A percentile compares a stretch with the other conserved stretches of the same genome.
Conservation (phyloP, 2,329 filamentous ascomycete species). For the Colletotrichum spinosum region DNA sequence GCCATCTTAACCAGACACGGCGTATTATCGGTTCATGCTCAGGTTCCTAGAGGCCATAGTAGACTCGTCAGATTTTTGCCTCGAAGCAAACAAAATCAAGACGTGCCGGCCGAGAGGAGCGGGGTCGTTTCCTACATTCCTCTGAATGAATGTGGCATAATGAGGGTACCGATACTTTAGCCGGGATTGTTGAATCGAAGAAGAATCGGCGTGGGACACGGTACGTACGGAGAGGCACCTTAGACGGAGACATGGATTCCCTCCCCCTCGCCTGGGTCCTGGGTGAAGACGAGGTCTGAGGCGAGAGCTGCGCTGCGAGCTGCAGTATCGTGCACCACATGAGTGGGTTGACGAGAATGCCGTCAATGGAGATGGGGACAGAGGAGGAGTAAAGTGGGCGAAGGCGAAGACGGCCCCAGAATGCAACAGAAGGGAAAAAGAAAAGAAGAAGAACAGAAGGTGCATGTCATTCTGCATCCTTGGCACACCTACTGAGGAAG, state of each 20-base stretch:
- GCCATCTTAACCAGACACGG: too few relatives aligned
- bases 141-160: slow-evolving; percentile 41
- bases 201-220: slow-evolving; percentile 9
- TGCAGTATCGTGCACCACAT: too few relatives aligned
- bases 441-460: slow-evolving; percentile 21
- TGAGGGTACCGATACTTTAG: background rate
- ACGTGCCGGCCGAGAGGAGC: slow-evolving; percentile 1
- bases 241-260: background rate
- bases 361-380: slow-evolving; percentile 30
- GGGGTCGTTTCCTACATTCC: slow-evolving; percentile 19
- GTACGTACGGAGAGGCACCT: background rate
- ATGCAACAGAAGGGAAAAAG: slow-evolving; percentile 29
- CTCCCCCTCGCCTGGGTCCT: too few relatives aligned
- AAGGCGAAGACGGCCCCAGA: slow-evolving; percentile 38
- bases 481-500: background rate
- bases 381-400: slow-evolving; percentile 21
- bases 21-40: too few relatives aligned
- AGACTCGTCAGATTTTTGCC: slow-evolving; percentile 1
- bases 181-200: background rate
- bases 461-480: slow-evolving; percentile 29
- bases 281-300: too few relatives aligned
- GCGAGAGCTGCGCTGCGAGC: too few relatives aligned
- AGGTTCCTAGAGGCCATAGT: background rate
- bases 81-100: slow-evolving; percentile 17
- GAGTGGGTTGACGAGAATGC: slow-evolving; percentile 38